Conservation (phyloP, 805 yeast genomes). For the Suhomyces sp. region DNA sequence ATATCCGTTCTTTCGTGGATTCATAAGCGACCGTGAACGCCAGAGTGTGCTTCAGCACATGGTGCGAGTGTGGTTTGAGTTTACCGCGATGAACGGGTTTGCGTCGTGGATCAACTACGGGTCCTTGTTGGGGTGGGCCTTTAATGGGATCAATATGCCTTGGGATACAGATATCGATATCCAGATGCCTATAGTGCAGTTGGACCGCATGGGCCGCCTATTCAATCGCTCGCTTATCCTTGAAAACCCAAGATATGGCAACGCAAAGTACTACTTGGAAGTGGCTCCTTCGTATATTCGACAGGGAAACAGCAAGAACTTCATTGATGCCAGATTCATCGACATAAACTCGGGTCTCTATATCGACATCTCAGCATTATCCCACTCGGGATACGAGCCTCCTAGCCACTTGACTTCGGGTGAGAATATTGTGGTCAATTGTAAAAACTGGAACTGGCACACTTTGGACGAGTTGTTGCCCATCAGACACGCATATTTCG, state of each 20-base stretch:
- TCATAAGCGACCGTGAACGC: conserved; percentile 16
- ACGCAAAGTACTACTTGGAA: conserved; percentile 17
- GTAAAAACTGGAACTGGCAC: conserved; percentile 42
- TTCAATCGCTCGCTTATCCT: conserved; percentile 44
- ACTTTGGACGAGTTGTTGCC: conserved; percentile 34
- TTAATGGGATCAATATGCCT: conserved; percentile 52
- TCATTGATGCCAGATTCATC: conserved; percentile 53
- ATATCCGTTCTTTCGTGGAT: conserved; percentile 31
- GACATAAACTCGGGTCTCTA: conserved; percentile 46
- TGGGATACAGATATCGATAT: conserved; percentile 60
- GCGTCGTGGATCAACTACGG: conserved; percentile 42
- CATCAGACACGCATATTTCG: conserved; percentile 34
- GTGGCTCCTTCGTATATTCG: conserved; percentile 21
- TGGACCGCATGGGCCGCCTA: conserved; percentile 40
- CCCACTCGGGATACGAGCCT: conserved; percentile 16
- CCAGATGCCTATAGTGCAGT: conserved; percentile 41
- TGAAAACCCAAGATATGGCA: conserved; percentile 31
- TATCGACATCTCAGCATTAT: conserved; percentile 41
- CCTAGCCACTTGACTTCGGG: background rate
- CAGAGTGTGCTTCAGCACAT: conserved; percentile 39
- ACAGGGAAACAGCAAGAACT: conserved; percentile 55
- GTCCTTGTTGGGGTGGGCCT: conserved; percentile 44
- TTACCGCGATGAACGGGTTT: conserved; percentile 37
- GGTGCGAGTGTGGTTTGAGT: conserved; percentile 43
- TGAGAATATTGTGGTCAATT: conserved; percentile 25